These are phyloP conservation scores for Yamadazyma paraphyllophila DNA, from an alignment of 805 yeast species.

Conservation along the genomic window DNA sequence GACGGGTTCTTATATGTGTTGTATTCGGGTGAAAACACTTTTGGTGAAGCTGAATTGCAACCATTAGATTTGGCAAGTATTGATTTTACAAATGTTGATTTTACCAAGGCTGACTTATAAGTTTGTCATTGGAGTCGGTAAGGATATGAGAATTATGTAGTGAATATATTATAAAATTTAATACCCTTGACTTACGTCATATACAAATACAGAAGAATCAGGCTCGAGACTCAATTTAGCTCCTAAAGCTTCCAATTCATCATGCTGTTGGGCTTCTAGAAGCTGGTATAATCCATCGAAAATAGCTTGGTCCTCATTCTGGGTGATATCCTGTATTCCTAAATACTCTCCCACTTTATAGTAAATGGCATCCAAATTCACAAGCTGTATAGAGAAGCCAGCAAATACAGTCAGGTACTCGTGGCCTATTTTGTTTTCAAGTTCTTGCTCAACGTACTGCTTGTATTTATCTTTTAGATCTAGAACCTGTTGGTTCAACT, in stretches of 20 bases:
- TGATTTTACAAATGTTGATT: constrained; percentile 7
- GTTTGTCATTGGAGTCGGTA: neutral
- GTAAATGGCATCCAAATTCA: constrained; percentile 1
- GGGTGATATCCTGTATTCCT: neutral
- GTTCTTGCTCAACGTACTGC: constrained; percentile 2
- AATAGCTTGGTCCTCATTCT: constrained; percentile 1
- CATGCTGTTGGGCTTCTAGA: neutral
- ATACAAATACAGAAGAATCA: constrained; percentile 5
- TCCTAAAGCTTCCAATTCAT: constrained; percentile 6
- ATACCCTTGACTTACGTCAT: constrained; percentile 1
- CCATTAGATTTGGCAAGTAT: constrained; percentile 13
- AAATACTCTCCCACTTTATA: constrained; percentile 5
- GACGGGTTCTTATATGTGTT: constrained; percentile 96
- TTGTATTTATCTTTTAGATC: constrained; percentile 8
- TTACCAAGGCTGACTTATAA: too few relatives aligned
- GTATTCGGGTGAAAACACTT: constrained; percentile 96
- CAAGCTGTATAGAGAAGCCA: constrained; percentile 11
- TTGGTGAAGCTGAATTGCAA: constrained; percentile 51
- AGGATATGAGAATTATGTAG: constrained; percentile 2
- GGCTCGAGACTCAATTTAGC: constrained; percentile 5
- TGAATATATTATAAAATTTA: constrained; percentile 1
- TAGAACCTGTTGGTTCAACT: constrained; percentile 1
- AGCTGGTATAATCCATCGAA: constrained; percentile 7
- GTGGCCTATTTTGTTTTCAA: constrained; percentile 7
- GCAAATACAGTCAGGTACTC: constrained; percentile 10